These are phyloP conservation scores for Kodamaea kaohsiungensis DNA, from an alignment of 805 yeast genomes.

Conservation along the genomic window DNA sequence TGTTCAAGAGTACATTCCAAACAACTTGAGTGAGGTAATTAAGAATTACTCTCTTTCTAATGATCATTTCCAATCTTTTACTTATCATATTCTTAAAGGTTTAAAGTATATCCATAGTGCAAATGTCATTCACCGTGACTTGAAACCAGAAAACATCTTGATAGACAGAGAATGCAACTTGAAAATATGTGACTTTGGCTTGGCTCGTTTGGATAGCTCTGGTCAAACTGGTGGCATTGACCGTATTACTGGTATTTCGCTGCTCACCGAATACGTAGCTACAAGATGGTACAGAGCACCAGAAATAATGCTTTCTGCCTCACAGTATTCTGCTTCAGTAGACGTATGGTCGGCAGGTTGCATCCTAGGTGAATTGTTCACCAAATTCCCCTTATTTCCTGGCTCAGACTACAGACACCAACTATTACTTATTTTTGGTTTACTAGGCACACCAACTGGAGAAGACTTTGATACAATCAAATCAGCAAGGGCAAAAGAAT, in stretches of 20 bases:
- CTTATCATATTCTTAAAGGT: constrained; percentile 70
- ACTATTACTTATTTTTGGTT: constrained; percentile 61
- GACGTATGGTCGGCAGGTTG: constrained; percentile 85
- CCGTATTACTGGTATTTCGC: constrained; percentile 27
- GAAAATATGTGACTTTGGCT: constrained; percentile 78
- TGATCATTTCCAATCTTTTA: constrained; percentile 70
- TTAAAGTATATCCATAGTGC: constrained; percentile 72
- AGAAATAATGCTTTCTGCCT: constrained; percentile 73
- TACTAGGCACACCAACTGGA: constrained; percentile 65
- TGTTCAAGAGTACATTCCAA: constrained; percentile 77
- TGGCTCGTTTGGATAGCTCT: constrained; percentile 49
- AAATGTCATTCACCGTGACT: constrained; percentile 72
- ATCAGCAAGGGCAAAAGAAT: constrained; percentile 26
- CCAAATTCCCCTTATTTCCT: constrained; percentile 66
- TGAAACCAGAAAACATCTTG: constrained; percentile 72
- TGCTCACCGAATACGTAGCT: constrained; percentile 79
- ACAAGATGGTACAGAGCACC: constrained; percentile 88
- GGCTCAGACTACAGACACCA: constrained; percentile 76
- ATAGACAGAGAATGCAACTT: constrained; percentile 71
- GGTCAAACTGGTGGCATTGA: constrained; percentile 8
- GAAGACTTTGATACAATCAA: constrained; percentile 19
- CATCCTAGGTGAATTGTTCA: constrained; percentile 68
- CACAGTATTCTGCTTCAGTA: constrained; percentile 73
- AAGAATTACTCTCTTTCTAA: constrained; percentile 56
- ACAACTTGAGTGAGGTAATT: constrained; percentile 67